These are phyloP conservation scores for Bolboschoenoplectus hybrid DNA, from an alignment of 202 grass and related monocot genomes.

Conservation along the genomic window DNA sequence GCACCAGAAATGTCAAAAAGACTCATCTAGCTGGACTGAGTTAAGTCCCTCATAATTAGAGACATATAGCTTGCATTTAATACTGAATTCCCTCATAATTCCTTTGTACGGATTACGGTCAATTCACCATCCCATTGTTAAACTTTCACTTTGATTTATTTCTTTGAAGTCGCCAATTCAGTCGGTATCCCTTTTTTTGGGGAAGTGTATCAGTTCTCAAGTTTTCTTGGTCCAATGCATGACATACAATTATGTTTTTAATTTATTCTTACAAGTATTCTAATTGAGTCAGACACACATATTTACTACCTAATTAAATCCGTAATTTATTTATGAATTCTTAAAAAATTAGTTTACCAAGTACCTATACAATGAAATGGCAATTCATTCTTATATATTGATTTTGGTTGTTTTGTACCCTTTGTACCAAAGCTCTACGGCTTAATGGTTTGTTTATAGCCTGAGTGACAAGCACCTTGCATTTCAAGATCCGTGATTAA, in stretches of 20 bases:
- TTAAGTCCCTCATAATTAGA: no score
- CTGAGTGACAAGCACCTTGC: not conserved
- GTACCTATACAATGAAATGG: not conserved
- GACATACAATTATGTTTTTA: not conserved
- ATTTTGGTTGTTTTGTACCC: not conserved
- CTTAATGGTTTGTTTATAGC: not conserved
- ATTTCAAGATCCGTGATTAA: not conserved
- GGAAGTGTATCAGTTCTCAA: not conserved
- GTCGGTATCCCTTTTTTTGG: not conserved
- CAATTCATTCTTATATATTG: not conserved
- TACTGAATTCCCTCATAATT: not conserved
- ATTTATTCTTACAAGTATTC: not conserved
- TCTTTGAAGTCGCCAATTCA: not conserved
- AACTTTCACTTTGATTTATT: no score
- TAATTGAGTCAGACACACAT: not conserved
- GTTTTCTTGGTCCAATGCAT: not conserved
- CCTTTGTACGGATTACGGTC: not conserved
- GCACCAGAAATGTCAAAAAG: not conserved
- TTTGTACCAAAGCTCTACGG: not conserved
- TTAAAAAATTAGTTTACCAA: not conserved
- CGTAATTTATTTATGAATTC: not conserved
- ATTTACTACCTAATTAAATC: not conserved
- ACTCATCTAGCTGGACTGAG: no score
- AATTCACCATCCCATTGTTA: no score
- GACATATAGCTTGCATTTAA: not conserved